These are phyloP conservation scores for cucumber (Cucumis sativus) DNA, from an alignment of 306 rosid genomes.

Conservation along the genomic window DNA sequence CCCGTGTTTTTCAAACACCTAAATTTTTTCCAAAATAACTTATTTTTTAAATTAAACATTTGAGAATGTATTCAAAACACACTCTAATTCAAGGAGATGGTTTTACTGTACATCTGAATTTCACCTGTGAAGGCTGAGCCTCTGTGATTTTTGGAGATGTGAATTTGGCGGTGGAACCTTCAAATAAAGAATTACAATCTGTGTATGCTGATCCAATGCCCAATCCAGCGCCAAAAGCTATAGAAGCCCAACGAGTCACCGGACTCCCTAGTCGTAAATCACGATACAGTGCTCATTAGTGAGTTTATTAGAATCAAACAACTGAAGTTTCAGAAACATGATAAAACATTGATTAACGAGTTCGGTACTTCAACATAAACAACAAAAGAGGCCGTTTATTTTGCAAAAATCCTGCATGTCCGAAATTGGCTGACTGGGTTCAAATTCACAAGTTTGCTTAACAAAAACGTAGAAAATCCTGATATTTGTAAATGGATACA, in stretches of 20 bases:
- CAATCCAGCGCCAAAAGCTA: slow-evolving; percentile 81
- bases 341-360: not conserved
- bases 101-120: not conserved
- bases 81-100: not conserved
- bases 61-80: too few species aligned
- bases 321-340: not conserved
- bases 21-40: too few species aligned
- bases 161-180: slow-evolving; percentile 41
- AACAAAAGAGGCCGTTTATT: not conserved
- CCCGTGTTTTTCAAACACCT: too few species aligned
- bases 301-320: not conserved
- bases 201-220: slow-evolving; percentile 83
- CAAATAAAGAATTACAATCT: slow-evolving; percentile 52
- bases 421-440: not conserved
- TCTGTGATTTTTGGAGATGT: slow-evolving; percentile 20
- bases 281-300: not conserved
- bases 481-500: not conserved
- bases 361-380: not conserved
- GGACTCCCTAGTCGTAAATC: slow-evolving; percentile 55
- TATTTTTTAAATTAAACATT: too few species aligned
- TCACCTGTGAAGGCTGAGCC: slow-evolving; percentile 33
- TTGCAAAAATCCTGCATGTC: not conserved
- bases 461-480: not conserved
- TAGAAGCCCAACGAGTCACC: slow-evolving; percentile 73
- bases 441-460: not conserved